Conservation (phyloP, 1,139 yeast genomes). For the Candida frijolesensis region DNA sequence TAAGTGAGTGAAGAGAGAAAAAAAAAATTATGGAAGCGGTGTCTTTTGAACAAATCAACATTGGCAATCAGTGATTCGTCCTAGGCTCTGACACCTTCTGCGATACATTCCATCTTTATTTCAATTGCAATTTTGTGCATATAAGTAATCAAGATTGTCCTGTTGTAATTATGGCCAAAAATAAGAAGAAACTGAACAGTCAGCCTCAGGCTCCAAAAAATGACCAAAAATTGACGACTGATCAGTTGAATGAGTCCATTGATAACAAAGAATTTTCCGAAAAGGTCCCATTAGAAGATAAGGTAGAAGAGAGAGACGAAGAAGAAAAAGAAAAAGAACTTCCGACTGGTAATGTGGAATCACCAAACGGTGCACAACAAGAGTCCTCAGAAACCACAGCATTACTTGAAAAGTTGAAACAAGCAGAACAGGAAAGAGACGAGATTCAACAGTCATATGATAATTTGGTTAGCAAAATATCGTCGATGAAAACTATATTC, state of each 20-base stretch:
- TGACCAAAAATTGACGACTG: not conserved
- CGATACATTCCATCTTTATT: not conserved
- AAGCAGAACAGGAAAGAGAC: conserved; percentile 54
- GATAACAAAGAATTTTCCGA: conserved; percentile 1
- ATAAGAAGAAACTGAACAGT: conserved; percentile 8
- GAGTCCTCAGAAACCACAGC: conserved; percentile 2
- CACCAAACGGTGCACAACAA: not conserved
- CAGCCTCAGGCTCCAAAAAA: not conserved
- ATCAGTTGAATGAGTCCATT: not conserved
- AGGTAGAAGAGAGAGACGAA: conserved; percentile 1
- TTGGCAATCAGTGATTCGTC: not conserved
- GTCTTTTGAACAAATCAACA: not conserved
- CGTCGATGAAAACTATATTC: conserved; percentile 79
- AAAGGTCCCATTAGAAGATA: not conserved
- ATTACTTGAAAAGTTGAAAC: conserved; percentile 11
- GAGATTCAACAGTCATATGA: conserved; percentile 74
- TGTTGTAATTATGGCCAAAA: conserved; percentile 6
- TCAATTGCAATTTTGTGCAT: not conserved
- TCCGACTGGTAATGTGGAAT: not conserved
- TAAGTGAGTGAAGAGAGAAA: not conserved
- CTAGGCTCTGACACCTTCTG: not conserved
- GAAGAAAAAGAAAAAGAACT: not conserved
- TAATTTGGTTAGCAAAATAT: conserved; percentile 67
- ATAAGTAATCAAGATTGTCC: not conserved
- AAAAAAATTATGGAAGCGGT: not conserved